These are phyloP conservation scores for Paxillus ammoniavirescens DNA, from an alignment of 768 basidiomycete genomes.

Conservation along the genomic window DNA sequence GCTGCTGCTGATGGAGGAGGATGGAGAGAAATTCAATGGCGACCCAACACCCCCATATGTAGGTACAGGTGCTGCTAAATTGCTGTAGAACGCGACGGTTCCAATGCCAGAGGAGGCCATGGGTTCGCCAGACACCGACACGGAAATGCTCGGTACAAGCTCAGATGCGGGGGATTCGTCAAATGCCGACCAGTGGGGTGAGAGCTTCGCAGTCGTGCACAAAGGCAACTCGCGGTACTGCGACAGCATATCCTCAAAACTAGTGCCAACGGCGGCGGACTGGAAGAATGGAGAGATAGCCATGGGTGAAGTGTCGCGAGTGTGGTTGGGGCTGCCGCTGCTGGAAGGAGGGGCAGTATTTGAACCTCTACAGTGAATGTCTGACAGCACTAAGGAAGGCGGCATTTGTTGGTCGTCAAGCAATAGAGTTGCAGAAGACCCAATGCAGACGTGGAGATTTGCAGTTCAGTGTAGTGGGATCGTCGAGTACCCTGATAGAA, in stretches of 20 bases:
- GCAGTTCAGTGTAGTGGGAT: conserved; percentile 23
- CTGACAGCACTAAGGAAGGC: conserved; percentile 23
- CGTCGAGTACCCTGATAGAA: conserved; percentile 16
- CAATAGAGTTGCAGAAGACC: conserved; percentile 21
- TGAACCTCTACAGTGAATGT: conserved; percentile 15
- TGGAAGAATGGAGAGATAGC: conserved; percentile 2
- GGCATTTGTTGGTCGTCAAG: conserved; percentile 35
- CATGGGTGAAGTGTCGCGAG: conserved; percentile 16
- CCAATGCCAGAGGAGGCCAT: not conserved
- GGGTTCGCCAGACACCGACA: conserved; percentile 5
- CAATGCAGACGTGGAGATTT: conserved; percentile 25
- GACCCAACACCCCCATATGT: conserved; percentile 19
- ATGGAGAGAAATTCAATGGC: conserved; percentile 32
- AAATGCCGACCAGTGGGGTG: conserved; percentile 2
- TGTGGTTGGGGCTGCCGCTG: not conserved
- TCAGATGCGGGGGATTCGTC: conserved; percentile 6
- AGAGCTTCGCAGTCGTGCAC: not conserved
- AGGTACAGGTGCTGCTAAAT: not conserved
- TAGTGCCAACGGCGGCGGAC: not conserved
- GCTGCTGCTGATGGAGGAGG: conserved; percentile 11
- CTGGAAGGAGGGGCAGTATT: conserved; percentile 20
- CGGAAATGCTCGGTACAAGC: not conserved
- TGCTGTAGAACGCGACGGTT: conserved; percentile 1
- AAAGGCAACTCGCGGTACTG: conserved; percentile 8
- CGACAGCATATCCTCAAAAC: conserved; percentile 4